Evolutionary conservation across 2,329 filamentous ascomycete genomes (phyloP), one percentile per base, ranked within the genome.

Genomic region (Xylaria multiplex): DNA sequence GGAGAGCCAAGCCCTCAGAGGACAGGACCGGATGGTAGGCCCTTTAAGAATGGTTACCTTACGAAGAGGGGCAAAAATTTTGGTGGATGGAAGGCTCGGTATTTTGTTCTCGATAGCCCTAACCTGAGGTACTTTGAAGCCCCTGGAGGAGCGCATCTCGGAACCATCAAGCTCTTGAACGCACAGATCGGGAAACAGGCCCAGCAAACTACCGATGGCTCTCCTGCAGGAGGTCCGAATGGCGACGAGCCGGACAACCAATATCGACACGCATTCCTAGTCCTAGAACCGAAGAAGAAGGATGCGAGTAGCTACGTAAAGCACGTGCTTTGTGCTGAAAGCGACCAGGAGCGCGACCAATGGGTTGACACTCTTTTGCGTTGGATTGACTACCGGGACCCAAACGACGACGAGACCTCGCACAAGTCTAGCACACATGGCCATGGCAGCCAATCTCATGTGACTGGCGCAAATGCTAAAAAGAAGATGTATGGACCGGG

Each of bases 61-160:
- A 98, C 96, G 1, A 99, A 99, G 82, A 88, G 92, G 72, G 96
- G 96, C 55, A 99, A 99, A 84, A 98, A 98, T 75, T 99, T 99
- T 80, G 96, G 96, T 58, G 96, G 96, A 55, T 99, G 96, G 96
- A 99, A 99, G 80, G 94, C 93, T 11, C 81, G 88, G 40, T 89
- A 88, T 74, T 90, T 90, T 73, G 80, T 88, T 24, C 81, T 88
- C 13, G 85, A 88, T 59, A 85, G 86, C 0, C 85, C 86, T n/a
- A 79, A 82, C 8, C 74, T 99, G 73, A 93, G 91, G 73, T 99
- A 99, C 77, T 98, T 92, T 74, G 96, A 99, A 79, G 88, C 91
- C 1, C 93, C 93, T 2, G 94, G 95, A 55, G 96, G 96, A 50
- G 89, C 93, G 16, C 93, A 97, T 77, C 82, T 98, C 45, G 96